These are phyloP conservation scores for Pisolithus orientalis DNA, from an alignment of 768 basidiomycete genomes.

Conservation along the genomic window DNA sequence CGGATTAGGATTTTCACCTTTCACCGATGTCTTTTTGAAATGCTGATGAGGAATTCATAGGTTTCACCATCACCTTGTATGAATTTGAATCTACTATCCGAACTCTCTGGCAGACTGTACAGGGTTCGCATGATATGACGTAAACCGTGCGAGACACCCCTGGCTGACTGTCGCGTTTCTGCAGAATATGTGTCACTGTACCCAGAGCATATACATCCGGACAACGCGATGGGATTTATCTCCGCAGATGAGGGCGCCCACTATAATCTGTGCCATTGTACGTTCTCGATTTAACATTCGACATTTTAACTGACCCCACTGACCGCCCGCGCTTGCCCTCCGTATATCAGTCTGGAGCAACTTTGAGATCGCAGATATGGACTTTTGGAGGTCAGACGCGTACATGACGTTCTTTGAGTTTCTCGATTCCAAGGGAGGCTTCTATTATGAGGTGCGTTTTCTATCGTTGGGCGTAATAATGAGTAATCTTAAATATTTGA, in stretches of 20 bases:
- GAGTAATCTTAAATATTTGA: not conserved
- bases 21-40: no score
- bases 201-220: slow-evolving; percentile 45
- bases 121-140: slow-evolving; percentile 40
- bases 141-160: not conserved
- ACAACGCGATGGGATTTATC: slow-evolving; percentile 55
- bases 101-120: slow-evolving; percentile 57
- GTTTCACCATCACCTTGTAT: slow-evolving; percentile 56
- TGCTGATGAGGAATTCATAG: slow-evolving; percentile 16
- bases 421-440: slow-evolving; percentile 75
- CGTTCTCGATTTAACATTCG: slow-evolving; percentile 11
- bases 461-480: not conserved
- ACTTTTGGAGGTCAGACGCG: slow-evolving; percentile 79
- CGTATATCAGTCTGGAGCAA: slow-evolving; percentile 75
- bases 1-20: not conserved
- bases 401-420: slow-evolving; percentile 82
- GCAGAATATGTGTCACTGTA: slow-evolving; percentile 23
- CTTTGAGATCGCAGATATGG: slow-evolving; percentile 85
- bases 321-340: not conserved
- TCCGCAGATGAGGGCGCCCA: slow-evolving; percentile 57
- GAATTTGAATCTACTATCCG: slow-evolving; percentile 62
- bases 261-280: slow-evolving; percentile 65
- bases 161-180: not conserved
- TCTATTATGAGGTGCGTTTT: slow-evolving; percentile 71
- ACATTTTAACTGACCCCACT: not conserved